Evolutionary conservation across 441 rosid species (phyloP), one percentile per base, ranked within the genome.

Genomic region (Populus hybrid): DNA sequence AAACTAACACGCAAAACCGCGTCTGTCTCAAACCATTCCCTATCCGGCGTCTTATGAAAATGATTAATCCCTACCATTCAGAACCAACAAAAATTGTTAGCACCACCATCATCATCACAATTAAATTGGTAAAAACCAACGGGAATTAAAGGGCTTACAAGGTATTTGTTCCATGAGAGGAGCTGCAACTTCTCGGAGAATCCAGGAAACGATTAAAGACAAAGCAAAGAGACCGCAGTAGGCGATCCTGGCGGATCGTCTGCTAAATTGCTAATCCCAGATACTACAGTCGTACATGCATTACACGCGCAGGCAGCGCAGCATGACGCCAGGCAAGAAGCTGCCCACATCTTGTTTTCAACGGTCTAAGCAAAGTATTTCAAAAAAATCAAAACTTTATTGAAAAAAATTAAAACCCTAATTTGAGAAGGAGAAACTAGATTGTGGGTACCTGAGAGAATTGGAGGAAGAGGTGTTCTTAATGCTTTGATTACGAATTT

Each of bases 91-190:
- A 10, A 70, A 30, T 3, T 76, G 12, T 73, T 21, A 61, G 0
- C 28, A 61, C 4, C 24, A 61, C 1, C 66, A 61, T 0, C 23
- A 46, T 46, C 20, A 14, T 46, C 57, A 46, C 16, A 46, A 46
- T 46, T 46, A 61, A 21, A 61, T 9, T 10, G 66, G 66, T 61
- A 23, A n/a, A 23, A 61, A 61, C 1, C 5, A 9, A 21, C 23
- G 66, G 2, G 2, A 9, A 61, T 61, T 61, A 61, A 21, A 69
- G 11, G 30, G 32, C 95, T 92, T 89, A 94, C 99, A 93, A 76
- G 99, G 99, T 54, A 96, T 78, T 80, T 92, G 90, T 86, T 94
- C 97, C 98, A 96, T 90, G 71, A 92, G 91, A 78, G 98, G 99
- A 76, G 98, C 98, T 66, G 98, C 97, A 38, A 94, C 97, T 70